phyloP scores from a whole-genome alignment of 192 early-diverging fungal genomes.

The Coemansia umbellata region DNA sequence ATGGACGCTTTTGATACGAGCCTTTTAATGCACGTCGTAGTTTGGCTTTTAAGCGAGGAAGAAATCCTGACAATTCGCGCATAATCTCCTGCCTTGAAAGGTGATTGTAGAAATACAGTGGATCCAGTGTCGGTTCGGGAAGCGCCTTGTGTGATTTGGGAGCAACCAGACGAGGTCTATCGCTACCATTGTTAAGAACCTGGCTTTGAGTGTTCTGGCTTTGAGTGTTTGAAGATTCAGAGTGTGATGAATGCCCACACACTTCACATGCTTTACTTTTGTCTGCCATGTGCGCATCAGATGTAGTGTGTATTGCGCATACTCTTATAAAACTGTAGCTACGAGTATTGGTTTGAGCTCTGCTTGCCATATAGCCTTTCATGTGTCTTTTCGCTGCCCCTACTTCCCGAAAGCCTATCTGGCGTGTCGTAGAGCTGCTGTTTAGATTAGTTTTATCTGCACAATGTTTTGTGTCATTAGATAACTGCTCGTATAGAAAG shows the following conservation, averaged over 20 bases:
- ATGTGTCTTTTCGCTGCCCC: too few species aligned
- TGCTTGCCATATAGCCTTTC: too few species aligned
- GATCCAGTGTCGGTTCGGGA: slow-evolving; percentile 30
- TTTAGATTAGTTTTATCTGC: background rate
- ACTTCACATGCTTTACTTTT: background rate
- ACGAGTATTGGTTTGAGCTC: too few species aligned
- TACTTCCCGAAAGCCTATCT: too few species aligned
- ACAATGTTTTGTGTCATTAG: background rate
- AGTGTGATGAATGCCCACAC: background rate
- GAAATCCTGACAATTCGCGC: slow-evolving; percentile 55
- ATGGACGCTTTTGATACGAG: slow-evolving; percentile 65
- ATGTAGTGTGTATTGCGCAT: too few species aligned
- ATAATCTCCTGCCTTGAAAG: slow-evolving; percentile 49
- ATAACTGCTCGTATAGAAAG: slow-evolving; percentile 13
- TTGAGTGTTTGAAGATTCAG: background rate
- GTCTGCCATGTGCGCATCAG: background rate
- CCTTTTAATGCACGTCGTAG: slow-evolving; percentile 57
- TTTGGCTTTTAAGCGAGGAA: slow-evolving; percentile 59
- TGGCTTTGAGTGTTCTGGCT: background rate
- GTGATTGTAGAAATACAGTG: slow-evolving; percentile 33
- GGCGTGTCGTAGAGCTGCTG: too few species aligned
- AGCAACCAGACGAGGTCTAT: slow-evolving; percentile 12
- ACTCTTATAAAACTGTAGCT: too few species aligned
- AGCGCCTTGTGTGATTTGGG: slow-evolving; percentile 20
- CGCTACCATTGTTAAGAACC: background rate